A percentile compares a stretch with the other conserved stretches of the same genome.
Evolutionary conservation across 2,329 filamentous ascomycete species (phyloP).

Genomic region (Hypoxylon sp.): DNA sequence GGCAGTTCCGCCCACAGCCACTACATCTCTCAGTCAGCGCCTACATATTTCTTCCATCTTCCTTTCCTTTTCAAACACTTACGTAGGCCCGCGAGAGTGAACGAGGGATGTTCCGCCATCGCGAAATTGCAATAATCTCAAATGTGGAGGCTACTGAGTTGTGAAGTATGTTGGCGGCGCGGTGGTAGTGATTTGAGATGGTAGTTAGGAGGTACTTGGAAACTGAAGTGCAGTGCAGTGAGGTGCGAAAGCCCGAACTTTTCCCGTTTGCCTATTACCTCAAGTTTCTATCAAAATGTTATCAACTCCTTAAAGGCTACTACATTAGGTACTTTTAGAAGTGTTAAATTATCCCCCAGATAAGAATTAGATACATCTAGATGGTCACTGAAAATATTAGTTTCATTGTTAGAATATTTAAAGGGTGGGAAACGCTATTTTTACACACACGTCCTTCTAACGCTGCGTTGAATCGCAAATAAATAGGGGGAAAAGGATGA

Average conservation of each 20-base stretch:
- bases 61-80: slow-evolving; percentile 41
- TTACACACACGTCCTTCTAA: not conserved
- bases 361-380: not conserved
- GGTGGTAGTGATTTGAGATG: not conserved
- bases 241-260: slow-evolving; percentile 22
- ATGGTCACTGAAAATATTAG: not conserved
- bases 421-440: not conserved
- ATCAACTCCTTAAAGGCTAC: not conserved
- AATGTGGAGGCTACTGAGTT: not conserved
- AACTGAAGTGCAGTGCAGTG: not conserved
- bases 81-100: slow-evolving; percentile 57
- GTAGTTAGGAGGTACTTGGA: slow-evolving; percentile 4
- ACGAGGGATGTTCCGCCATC: slow-evolving; percentile 59
- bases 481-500: not conserved
- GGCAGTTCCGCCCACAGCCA: slow-evolving; percentile 53
- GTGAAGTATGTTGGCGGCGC: not conserved
- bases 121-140: not conserved
- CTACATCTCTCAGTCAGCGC: slow-evolving; percentile 40
- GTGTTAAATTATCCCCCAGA: not conserved
- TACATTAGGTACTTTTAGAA: not conserved
- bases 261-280: slow-evolving; percentile 18
- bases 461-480: not conserved
- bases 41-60: not conserved
- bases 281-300: slow-evolving; percentile 1
- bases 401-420: not conserved